A percentile compares a stretch with the other conserved stretches of the same genome.
Evolutionary conservation across 2,329 filamentous ascomycete genomes (phyloP).

Genomic region (Diplodia seriata): DNA sequence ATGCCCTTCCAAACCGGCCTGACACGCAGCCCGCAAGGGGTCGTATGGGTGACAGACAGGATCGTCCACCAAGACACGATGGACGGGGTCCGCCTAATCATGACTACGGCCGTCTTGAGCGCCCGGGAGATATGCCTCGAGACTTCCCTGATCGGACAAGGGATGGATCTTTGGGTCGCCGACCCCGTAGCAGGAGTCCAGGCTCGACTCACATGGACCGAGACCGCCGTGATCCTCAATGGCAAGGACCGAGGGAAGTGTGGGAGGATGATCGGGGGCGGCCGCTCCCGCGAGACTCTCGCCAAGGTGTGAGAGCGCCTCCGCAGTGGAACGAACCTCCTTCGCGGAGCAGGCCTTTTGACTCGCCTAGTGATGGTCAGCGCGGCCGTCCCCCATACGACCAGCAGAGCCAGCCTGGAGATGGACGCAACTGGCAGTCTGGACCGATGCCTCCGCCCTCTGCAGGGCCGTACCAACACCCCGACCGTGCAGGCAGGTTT

Average conservation of each 20-base stretch:
- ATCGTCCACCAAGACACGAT: slow-evolving; percentile 46
- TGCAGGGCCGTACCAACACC: slow-evolving; percentile 27
- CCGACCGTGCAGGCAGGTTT: slow-evolving; percentile 18
- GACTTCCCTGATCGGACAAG: slow-evolving; percentile 43
- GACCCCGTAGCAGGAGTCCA: slow-evolving; percentile 48
- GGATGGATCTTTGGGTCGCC: slow-evolving; percentile 51
- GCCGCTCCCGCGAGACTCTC: slow-evolving; percentile 43
- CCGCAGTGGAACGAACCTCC: slow-evolving; percentile 28
- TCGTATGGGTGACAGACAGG: slow-evolving; percentile 44
- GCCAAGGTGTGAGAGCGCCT: slow-evolving; percentile 35
- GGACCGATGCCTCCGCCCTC: slow-evolving; percentile 31
- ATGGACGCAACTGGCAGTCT: slow-evolving; percentile 26
- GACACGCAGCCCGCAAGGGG: slow-evolving; percentile 61
- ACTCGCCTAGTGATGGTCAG: slow-evolving; percentile 12
- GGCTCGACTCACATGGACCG: slow-evolving; percentile 40
- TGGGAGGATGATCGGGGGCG: slow-evolving; percentile 48
- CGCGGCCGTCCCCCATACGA: slow-evolving; percentile 41
- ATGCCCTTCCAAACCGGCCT: slow-evolving; percentile 63
- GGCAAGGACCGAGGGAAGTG: slow-evolving; percentile 39
- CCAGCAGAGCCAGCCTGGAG: slow-evolving; percentile 39
- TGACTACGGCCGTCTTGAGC: slow-evolving; percentile 55
- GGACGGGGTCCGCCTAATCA: slow-evolving; percentile 43
- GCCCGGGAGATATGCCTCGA: slow-evolving; percentile 47
- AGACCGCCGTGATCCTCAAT: slow-evolving; percentile 44
- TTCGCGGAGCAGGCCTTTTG: slow-evolving; percentile 23